phyloP scores from a whole-genome alignment of 768 basidiomycete genomes.

The Pleurotus djamor region DNA sequence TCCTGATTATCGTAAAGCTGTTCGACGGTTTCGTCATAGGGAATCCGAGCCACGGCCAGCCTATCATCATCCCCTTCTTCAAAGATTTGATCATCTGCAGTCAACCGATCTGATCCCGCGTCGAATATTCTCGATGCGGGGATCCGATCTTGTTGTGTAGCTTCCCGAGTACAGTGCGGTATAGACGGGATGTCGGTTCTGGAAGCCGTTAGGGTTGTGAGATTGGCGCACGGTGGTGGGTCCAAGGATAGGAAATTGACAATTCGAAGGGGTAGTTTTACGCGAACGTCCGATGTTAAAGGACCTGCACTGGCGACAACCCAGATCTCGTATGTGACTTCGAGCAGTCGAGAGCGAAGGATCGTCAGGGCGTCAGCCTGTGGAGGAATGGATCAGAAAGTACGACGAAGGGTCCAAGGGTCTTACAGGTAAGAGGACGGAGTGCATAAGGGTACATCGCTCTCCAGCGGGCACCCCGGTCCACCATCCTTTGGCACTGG shows the following conservation, averaged over 20 bases:
- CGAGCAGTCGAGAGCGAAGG: constrained; percentile 64
- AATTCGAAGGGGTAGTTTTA: constrained; percentile 72
- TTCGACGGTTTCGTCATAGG: not conserved
- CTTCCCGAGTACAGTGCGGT: not conserved
- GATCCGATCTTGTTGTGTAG: not conserved
- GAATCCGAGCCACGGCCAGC: no score
- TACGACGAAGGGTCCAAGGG: not conserved
- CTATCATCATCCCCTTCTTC: not conserved
- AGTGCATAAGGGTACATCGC: constrained; percentile 62
- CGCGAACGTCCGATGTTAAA: constrained; percentile 60
- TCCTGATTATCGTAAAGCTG: no score
- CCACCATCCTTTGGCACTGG: constrained; percentile 91
- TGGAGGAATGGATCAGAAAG: constrained; percentile 1
- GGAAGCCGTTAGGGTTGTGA: not conserved
- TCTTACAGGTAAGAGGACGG: constrained; percentile 73
- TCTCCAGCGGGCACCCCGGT: constrained; percentile 69
- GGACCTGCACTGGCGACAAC: constrained; percentile 61
- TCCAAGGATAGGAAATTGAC: constrained; percentile 87
- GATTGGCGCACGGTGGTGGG: constrained; percentile 55
- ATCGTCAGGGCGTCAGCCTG: constrained; percentile 74
- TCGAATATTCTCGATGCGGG: not conserved
- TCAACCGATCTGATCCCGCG: not conserved
- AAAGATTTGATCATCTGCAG: not conserved
- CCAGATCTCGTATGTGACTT: constrained; percentile 72
- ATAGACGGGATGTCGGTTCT: not conserved